Evolutionary conservation across 2,329 filamentous ascomycete species (phyloP).

Genomic region (Grosmannia serpens): DNA sequence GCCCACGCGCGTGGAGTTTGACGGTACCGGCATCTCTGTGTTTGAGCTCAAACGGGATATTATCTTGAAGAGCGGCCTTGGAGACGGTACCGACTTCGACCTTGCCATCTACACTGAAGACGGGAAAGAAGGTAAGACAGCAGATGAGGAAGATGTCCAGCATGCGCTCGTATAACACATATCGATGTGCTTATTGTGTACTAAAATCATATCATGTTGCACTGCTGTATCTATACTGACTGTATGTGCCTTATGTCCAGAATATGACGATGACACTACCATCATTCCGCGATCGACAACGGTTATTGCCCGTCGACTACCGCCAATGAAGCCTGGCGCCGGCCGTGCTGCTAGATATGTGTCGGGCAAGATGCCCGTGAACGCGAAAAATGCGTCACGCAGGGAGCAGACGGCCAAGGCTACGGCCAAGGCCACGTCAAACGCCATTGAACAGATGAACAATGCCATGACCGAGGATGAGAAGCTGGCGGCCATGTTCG

Average conservation of each 20-base stretch:
- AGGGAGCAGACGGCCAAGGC: slow-evolving; percentile 52
- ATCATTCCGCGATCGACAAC: slow-evolving; percentile 93
- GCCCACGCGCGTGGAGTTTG: slow-evolving; percentile 86
- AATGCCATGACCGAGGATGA: slow-evolving; percentile 86
- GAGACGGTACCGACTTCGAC: slow-evolving; percentile 94
- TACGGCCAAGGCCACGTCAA: slow-evolving; percentile 41
- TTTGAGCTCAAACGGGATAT: slow-evolving; percentile 99
- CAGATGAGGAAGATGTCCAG: no score
- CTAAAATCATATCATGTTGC: not conserved
- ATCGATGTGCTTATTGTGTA: no score
- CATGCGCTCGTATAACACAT: no score
- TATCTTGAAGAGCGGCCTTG: slow-evolving; percentile 84
- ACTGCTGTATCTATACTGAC: not conserved
- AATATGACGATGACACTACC: slow-evolving; percentile 96
- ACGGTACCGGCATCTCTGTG: slow-evolving; percentile 94
- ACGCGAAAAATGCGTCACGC: slow-evolving; percentile 68
- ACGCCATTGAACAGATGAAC: slow-evolving; percentile 54
- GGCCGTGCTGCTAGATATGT: slow-evolving; percentile 91
- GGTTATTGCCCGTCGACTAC: slow-evolving; percentile 77
- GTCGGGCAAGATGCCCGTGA: slow-evolving; percentile 86
- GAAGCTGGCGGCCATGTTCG: slow-evolving; percentile 84
- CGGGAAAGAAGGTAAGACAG: slow-evolving; percentile 68
- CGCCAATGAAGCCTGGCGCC: slow-evolving; percentile 72
- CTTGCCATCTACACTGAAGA: slow-evolving; percentile 90
- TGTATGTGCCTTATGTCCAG: slow-evolving; percentile 31